These are phyloP conservation scores for Cutaneotrichosporon sp. DNA, from an alignment of 1,284 basidiomycete species.

Conservation along the genomic window DNA sequence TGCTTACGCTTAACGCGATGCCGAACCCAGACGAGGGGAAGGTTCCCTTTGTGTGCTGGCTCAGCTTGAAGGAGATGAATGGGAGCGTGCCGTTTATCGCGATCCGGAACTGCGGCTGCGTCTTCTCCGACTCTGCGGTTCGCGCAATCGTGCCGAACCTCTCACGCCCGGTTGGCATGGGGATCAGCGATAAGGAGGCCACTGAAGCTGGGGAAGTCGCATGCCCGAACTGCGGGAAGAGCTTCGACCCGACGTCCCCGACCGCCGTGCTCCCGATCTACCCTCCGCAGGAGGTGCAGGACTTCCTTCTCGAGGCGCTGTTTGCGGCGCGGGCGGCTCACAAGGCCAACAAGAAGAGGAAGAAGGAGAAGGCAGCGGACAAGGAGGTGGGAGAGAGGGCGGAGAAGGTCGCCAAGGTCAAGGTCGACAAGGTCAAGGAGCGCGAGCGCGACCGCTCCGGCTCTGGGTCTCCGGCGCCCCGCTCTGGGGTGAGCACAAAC, in stretches of 20 bases:
- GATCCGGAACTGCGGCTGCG: constrained; percentile 79
- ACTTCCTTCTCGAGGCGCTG: constrained; percentile 38
- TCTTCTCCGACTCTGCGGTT: constrained; percentile 41
- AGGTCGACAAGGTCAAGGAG: constrained; percentile 8
- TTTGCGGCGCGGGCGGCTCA: constrained; percentile 32
- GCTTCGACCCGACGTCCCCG: constrained; percentile 33
- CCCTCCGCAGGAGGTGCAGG: constrained; percentile 38
- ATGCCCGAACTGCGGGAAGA: constrained; percentile 46
- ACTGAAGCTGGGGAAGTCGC: constrained; percentile 6
- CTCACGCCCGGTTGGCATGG: constrained; percentile 23
- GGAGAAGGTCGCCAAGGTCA: constrained; percentile 8
- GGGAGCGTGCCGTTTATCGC: constrained; percentile 83
- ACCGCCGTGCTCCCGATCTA: constrained; percentile 39
- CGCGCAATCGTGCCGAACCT: constrained; percentile 39
- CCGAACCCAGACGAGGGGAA: constrained; percentile 56
- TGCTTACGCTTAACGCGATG: constrained; percentile 73
- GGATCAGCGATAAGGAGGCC: constrained; percentile 10
- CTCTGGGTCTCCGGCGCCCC: constrained; percentile 4
- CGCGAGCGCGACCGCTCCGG: constrained; percentile 19
- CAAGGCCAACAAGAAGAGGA: constrained; percentile 37
- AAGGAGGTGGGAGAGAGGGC: neutral
- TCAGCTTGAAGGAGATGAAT: constrained; percentile 89
- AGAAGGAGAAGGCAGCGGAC: constrained; percentile 14
- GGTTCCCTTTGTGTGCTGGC: constrained; percentile 76
- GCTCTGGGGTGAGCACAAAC: neutral